These are phyloP conservation scores for Sordaria brevicollis DNA, from an alignment of 495 filamentous ascomycete species.

Conservation along the genomic window DNA sequence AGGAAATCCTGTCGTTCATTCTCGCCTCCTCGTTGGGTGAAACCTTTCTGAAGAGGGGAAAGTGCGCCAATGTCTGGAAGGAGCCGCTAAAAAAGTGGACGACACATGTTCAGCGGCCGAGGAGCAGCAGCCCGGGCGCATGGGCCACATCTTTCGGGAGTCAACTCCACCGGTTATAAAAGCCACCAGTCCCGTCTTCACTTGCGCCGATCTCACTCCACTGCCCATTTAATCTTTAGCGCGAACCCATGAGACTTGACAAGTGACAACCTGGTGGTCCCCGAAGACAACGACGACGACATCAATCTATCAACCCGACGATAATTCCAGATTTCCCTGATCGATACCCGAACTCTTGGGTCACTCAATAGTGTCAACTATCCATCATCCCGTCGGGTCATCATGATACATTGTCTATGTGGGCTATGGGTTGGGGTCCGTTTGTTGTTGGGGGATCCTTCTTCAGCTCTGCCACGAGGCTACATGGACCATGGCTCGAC, in stretches of 20 bases:
- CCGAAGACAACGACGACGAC: not conserved
- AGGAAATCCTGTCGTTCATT: not conserved
- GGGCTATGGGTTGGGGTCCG: not conserved
- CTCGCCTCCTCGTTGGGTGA: too few relatives aligned
- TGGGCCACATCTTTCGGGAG: not conserved
- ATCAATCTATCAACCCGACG: not conserved
- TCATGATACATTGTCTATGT: too few relatives aligned
- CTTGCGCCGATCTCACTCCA: not conserved
- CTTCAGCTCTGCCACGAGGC: not conserved
- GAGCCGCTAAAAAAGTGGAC: not conserved
- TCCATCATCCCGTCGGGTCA: not conserved
- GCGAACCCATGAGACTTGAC: not conserved
- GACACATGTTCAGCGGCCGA: not conserved
- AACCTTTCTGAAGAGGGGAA: not conserved
- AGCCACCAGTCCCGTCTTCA: not conserved
- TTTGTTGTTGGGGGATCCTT: not conserved
- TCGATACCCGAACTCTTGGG: not conserved
- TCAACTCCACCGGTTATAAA: not conserved
- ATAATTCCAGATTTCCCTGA: not conserved
- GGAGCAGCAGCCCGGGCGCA: not conserved
- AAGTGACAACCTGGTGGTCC: not conserved
- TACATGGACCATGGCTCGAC: not conserved
- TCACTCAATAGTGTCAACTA: not conserved
- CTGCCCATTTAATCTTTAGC: not conserved
- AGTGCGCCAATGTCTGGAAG: not conserved